A percentile compares a stretch with the other conserved stretches of the same genome.
These are phyloP conservation scores for Eucalyptus coolabah DNA, from an alignment of 345 rosid species.

Conservation along the genomic window DNA sequence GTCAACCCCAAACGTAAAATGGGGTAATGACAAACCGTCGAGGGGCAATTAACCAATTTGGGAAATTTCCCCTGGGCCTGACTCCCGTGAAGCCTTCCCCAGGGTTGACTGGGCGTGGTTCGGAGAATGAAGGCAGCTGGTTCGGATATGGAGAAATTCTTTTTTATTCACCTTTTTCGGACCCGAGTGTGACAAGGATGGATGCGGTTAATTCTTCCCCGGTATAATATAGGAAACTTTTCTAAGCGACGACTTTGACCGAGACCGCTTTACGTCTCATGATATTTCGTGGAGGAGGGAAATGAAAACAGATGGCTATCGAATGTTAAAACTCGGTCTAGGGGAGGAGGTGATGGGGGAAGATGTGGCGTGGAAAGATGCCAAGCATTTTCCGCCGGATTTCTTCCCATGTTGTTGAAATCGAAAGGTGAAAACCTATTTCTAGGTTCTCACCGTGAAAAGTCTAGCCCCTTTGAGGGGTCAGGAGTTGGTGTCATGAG, in stretches of 20 bases:
- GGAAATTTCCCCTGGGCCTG: no score
- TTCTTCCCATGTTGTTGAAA: not conserved
- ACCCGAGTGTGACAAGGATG: not conserved
- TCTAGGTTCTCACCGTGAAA: not conserved
- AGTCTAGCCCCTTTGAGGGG: not conserved
- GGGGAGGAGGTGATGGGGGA: not conserved
- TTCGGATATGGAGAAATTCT: no score
- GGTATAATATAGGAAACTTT: no score
- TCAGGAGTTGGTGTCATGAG: not conserved
- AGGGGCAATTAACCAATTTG: no score
- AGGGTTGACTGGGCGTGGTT: no score
- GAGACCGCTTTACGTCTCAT: not conserved
- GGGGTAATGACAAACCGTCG: no score
- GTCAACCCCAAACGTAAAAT: no score
- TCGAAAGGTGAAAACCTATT: not conserved
- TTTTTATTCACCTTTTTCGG: no score
- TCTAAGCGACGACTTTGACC: not conserved
- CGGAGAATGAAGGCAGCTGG: no score
- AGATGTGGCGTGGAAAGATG: not conserved
- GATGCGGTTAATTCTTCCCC: no score
- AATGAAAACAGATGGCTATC: not conserved
- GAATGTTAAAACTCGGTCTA: not conserved
- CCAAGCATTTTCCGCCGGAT: not conserved
- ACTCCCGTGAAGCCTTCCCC: no score
- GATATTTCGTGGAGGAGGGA: not conserved